Evolutionary conservation across 495 filamentous ascomycete genomes (phyloP), one percentile per base, ranked within the genome.

Genomic region (Neurospora cerealis): DNA sequence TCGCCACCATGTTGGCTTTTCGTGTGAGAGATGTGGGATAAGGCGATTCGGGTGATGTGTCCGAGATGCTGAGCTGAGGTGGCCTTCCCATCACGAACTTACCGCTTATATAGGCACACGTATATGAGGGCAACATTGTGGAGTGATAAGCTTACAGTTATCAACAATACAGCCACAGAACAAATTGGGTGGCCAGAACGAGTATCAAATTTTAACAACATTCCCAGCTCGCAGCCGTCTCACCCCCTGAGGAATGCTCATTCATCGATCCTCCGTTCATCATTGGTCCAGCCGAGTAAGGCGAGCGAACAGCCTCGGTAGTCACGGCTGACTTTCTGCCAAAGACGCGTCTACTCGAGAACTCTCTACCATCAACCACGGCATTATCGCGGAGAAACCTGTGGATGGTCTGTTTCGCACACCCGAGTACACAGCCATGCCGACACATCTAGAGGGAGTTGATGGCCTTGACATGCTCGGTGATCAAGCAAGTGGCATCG

Each of bases 401-500:
- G 39, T 2, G 70, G 39, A 3, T 42, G 24, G 70, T 48, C 17
- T 42, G n/a, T 71, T 28, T 11, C 24, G 19, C 60, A 71, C 73
- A 28, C 24, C 24, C 24, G 24, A 28, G 24, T 28, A 28, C 24
- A n/a, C n/a, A 46, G 69, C 73, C 54, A 62, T 5, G 2, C 11
- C 24, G 13, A 4, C 24, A 32, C 54, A 6, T 17, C 24, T 62
- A 32, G 24, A 10, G 11, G 11, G 6, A 32, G 13, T 81, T 75
- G 9, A 90, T 87, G 10, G 82, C 86, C 60, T 78, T 81, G 10
- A 92, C 81, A 80, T 91, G 89, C 69, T 90, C 83, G 2, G 84
- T 87, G 32, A 91, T 88, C 75, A 91, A 74, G 73, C 86, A 88
- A 19, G 79, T 83, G 70, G 83, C 91, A 40, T 90, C 85, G 21